Evolutionary conservation across 2,329 filamentous ascomycete species (phyloP).

Genomic region (Calonectria honghensis): DNA sequence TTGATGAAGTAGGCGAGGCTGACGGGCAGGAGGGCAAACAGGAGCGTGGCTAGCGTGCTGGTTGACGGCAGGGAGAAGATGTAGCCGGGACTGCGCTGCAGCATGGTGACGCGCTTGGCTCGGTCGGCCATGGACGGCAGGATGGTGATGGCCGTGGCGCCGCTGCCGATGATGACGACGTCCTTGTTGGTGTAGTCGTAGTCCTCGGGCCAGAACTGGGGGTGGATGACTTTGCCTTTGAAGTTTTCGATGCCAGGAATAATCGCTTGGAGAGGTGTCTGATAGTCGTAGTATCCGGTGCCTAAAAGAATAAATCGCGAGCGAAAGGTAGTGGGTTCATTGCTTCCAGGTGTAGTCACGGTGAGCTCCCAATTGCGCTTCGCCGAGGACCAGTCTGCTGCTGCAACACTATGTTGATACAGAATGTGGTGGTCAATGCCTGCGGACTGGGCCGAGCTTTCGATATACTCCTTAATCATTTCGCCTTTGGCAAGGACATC

Average conservation of each 20-base stretch:
- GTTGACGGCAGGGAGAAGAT: slow-evolving; percentile 62
- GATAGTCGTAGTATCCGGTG: slow-evolving; percentile 56
- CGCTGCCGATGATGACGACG: slow-evolving; percentile 79
- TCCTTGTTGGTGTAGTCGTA: slow-evolving; percentile 78
- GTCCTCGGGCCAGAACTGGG: slow-evolving; percentile 83
- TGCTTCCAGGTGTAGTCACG: slow-evolving; percentile 50
- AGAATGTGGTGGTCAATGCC: slow-evolving; percentile 13
- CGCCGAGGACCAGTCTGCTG: slow-evolving; percentile 1
- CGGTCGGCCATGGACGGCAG: slow-evolving; percentile 75
- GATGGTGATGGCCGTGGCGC: slow-evolving; percentile 80
- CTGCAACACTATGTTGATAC: neutral
- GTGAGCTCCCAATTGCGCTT: neutral
- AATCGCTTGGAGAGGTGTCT: slow-evolving; percentile 70
- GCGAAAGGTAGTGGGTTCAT: neutral
- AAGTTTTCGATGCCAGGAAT: slow-evolving; percentile 65
- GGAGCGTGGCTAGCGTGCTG: slow-evolving; percentile 58
- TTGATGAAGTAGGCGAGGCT: slow-evolving; percentile 66
- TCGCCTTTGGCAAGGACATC: slow-evolving; percentile 45
- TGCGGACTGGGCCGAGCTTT: slow-evolving; percentile 49
- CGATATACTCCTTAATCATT: neutral
- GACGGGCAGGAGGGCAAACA: slow-evolving; percentile 64
- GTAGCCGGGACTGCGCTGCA: slow-evolving; percentile 80
- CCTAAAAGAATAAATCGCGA: slow-evolving; percentile 3
- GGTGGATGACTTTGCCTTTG: slow-evolving; percentile 72
- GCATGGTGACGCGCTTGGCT: slow-evolving; percentile 79